Base-by-base conservation (phyloP, 2,329 filamentous ascomycete genomes). In the Aspergillus ochraceus region DNA sequence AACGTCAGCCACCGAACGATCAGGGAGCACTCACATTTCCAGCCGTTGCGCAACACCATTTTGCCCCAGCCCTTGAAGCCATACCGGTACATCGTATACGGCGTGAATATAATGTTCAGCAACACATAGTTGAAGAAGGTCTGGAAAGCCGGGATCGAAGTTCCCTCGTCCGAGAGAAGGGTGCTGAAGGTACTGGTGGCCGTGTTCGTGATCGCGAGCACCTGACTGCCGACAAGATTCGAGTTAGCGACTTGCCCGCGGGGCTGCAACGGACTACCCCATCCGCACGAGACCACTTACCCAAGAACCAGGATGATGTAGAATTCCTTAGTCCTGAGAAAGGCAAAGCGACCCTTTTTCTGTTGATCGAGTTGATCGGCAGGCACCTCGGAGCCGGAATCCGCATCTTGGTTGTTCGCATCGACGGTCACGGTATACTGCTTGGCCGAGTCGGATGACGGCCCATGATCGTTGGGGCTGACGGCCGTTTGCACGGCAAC, bases 111-210 rank as follows among this genome's bases (percentile, higher is more conserved):
- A 60, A 91, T 58, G 62, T 89, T 89, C 64, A 99, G 84, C 53
- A 97, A 79, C 49, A 92, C 84, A 78, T 99, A 99, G 79, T 95
- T 97, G 84, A 97, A 96, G 70, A 98, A 86, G 30, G 91, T 92
- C 80, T 99, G 95, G 81, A 98, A 97, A 57, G 95, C 92, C 8
- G 95, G 95, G 67, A 98, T 96, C 62, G 86, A 92, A 66, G 90
- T 93, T 53, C 87, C 84, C 64, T 84, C 77, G 5, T 79, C 76
- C 59, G 83, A 83, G 30, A 99, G 86, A 57, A 97, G 86, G 26
- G 84, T 86, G 42, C 90, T 91, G 72, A 98, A 91, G 52, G 95
- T 98, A 81, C 96, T 97, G 54, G 93, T 97, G 30, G 86, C 88
- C 1, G 93, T 97, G 77, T 96, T 95, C 80, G 92, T 93, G 60